Base-by-base conservation (phyloP, 2,329 filamentous ascomycete genomes). In the Ciborinia camelliae region DNA sequence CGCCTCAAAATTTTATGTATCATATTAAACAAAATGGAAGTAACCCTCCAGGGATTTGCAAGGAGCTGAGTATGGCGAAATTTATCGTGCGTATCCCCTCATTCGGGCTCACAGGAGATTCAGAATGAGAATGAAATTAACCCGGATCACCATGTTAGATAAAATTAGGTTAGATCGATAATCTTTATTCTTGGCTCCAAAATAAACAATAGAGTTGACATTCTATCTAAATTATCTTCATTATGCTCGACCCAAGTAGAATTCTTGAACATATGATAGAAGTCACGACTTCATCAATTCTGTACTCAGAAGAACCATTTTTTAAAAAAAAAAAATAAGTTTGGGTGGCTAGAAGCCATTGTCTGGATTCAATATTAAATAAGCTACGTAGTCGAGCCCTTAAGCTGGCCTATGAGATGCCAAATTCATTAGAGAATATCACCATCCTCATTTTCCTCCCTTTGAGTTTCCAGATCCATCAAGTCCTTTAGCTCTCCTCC, bases 401-500 rank as follows among this genome's bases (percentile, higher is more conserved):
- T 18, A 20, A 26, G 4, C 20, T 14, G 14, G n/a, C 7, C 3
- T 39, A 6, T 4, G 26, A 43, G 41, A 35, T 48, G 26, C 39
- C 26, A 5, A 35, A 18, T 20, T 9, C 35, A 45, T 62, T 15
- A 61, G 28, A 61, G 32, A 39, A n/a, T 30, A 39, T 23, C 26
- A 28, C 18, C 45, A 53, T 41, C 23, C 32, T n/a, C 35, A 28
- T 62, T 37, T 9, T 30, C 26, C 26, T 15, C 23, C 12, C 50
- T 35, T 26, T n/a, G 50, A 45, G 14, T 10, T 35, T 48, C 61
- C 9, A 63, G 9, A 28, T n/a, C 18, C 12, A 28, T 23, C 8
- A 69, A 62, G 39, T 53, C 66, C 10, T 45, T 66, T 57, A 71
- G 57, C 39, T 69, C 68, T 5, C 32, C 39, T 28, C 64, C 48